These are phyloP conservation scores for Coccomyxa sp. DNA, from an alignment of 139 green algal genomes.

Conservation along the genomic window DNA sequence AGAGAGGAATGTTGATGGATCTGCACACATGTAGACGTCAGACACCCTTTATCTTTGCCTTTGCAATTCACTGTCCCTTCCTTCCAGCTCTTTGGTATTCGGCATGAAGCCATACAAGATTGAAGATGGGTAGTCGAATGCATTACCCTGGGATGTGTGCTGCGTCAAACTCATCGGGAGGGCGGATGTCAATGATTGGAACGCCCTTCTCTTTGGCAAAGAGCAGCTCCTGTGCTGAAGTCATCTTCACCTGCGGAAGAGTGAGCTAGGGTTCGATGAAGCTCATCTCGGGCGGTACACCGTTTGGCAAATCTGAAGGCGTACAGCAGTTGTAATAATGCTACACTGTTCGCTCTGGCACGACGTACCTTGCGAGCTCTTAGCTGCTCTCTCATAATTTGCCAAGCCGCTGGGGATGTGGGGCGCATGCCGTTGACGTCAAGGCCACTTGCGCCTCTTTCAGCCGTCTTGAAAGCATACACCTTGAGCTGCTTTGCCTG, in stretches of 20 bases:
- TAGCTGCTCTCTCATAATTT: not conserved
- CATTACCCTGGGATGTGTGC: not conserved
- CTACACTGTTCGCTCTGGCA: not conserved
- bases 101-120: not conserved
- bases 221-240: constrained; percentile 43
- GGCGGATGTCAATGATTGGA: constrained; percentile 47
- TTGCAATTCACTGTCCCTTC: no score
- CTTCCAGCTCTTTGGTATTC: not conserved
- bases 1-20: constrained; percentile 41
- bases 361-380: not conserved
- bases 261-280: not conserved
- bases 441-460: not conserved
- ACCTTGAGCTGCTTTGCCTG: not conserved
- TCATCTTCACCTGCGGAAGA: constrained; percentile 28
- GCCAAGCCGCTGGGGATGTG: constrained; percentile 18
- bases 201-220: constrained; percentile 30
- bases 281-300: not conserved
- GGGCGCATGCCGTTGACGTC: constrained; percentile 17
- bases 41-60: not conserved
- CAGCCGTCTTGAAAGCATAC: not conserved
- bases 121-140: not conserved
- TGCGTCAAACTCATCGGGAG: constrained; percentile 26
- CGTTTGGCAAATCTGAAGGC: not conserved
- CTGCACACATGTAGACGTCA: not conserved
- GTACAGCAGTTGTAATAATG: not conserved